Percentiles rank a stretch among this genome's conserved stretches.
phyloP scores from a whole-genome alignment of 2,329 filamentous ascomycete species.

The Stenocarpella maydis region DNA sequence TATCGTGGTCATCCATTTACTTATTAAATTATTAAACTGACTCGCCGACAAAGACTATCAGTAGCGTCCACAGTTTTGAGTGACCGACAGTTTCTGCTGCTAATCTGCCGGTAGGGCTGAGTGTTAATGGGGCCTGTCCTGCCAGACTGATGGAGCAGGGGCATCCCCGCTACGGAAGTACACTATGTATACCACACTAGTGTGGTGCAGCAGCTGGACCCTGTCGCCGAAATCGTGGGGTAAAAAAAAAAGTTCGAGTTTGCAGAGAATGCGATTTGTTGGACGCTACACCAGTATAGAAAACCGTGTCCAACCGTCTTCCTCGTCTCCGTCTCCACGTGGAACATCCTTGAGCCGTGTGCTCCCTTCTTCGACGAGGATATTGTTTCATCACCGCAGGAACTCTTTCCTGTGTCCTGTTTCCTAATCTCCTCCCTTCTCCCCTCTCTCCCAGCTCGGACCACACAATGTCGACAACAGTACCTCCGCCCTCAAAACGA shows the following conservation, averaged over 20 bases:
- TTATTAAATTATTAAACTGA: not conserved
- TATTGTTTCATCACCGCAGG: not conserved
- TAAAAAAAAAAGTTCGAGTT: conserved; percentile 22
- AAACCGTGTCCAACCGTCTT: not conserved
- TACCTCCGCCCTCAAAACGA: conserved; percentile 66
- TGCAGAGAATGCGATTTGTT: conserved; percentile 6
- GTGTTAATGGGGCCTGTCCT: not conserved
- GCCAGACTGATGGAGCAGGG: not conserved
- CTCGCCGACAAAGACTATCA: not conserved
- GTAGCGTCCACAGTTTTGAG: not conserved
- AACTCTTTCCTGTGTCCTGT: not conserved
- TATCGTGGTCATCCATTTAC: not conserved
- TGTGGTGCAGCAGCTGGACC: conserved; percentile 1
- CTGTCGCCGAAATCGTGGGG: conserved; percentile 8
- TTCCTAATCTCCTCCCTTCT: not conserved
- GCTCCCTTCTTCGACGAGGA: not conserved
- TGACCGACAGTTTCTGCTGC: not conserved
- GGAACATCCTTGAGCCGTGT: not conserved
- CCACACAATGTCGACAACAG: conserved; percentile 43
- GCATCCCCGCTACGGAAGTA: not conserved
- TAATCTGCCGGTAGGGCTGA: conserved; percentile 30
- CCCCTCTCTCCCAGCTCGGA: not conserved
- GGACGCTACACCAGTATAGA: not conserved
- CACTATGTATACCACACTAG: too few species aligned
- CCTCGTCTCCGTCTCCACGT: not conserved